phyloP scores from a whole-genome alignment of 2,329 filamentous ascomycete species.

The Chaetothyriales sp. region DNA sequence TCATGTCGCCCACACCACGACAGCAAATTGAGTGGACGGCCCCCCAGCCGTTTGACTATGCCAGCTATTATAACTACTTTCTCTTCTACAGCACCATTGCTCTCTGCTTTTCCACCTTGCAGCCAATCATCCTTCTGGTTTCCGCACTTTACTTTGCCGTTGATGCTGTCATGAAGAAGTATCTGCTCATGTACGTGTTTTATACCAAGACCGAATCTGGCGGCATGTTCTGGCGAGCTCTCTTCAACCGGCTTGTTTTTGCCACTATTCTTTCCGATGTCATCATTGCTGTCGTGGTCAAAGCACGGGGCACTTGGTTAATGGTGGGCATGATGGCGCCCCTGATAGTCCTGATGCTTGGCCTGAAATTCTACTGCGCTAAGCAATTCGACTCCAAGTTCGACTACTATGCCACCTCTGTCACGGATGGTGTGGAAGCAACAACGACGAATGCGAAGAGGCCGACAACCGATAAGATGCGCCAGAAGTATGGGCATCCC shows the following conservation, averaged over 20 bases:
- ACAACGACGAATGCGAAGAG: constrained; percentile 4
- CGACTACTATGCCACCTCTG: constrained; percentile 60
- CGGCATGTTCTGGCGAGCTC: constrained; percentile 75
- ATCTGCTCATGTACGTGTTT: constrained; percentile 84
- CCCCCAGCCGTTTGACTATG: constrained; percentile 84
- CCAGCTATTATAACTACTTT: constrained; percentile 96
- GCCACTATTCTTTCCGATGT: constrained; percentile 63
- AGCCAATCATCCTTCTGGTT: constrained; percentile 73
- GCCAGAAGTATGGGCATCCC: constrained; percentile 75
- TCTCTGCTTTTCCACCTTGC: constrained; percentile 67
- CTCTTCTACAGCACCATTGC: constrained; percentile 85
- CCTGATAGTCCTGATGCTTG: constrained; percentile 60
- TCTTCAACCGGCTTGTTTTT: constrained; percentile 89
- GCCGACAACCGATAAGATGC: constrained; percentile 31
- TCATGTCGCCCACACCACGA: constrained; percentile 73
- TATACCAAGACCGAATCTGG: constrained; percentile 94
- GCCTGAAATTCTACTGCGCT: constrained; percentile 76
- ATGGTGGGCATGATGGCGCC: constrained; percentile 59
- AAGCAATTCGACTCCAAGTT: constrained; percentile 62
- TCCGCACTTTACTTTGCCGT: constrained; percentile 79
- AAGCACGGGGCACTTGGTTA: constrained; percentile 48
- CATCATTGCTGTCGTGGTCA: constrained; percentile 61
- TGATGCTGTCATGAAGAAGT: constrained; percentile 87
- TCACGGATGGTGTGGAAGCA: constrained; percentile 33
- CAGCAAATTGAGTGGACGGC: constrained; percentile 86